Base-by-base conservation (phyloP, 139 green algal species). In the Auxenochlorella pyrenoidosa region DNA sequence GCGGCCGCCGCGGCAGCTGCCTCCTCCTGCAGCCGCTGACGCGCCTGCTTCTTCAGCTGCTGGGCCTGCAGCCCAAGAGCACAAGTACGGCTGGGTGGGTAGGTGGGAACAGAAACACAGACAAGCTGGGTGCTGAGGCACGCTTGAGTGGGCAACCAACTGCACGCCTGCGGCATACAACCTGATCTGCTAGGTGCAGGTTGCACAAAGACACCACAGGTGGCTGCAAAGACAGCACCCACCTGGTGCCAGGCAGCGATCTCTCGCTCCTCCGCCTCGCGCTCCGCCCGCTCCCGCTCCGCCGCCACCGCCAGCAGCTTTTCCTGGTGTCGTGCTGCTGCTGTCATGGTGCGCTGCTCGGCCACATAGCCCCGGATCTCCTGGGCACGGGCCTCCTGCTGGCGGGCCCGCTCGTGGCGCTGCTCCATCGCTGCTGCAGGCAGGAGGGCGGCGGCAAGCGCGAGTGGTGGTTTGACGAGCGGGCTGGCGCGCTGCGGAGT, bases 21-120 rank as follows among this genome's bases (percentile, higher is more conserved):
- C 80, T 85, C 80, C 80, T 85, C 80, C 63, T 75, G 63, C 80
- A 85, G 63, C 26, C 80, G 80, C 80, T 60, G 63, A 24, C 30
- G 80, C 16, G 63, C 80, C 30, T 21, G 10, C 60, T 85, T 28
- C 32, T 63, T 41, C 60, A 85, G 40, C 63, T 76, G 38, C 60
- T 65, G 80, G 0, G 80, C 80, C 80, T 85, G 80, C 44, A 18
- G 15, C 28, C 18, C 15, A 43, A 43, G 5, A 24, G 41, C 34
- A 13, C 32, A 36, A 32, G n/a, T 16, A 73, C 12, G 28, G 68
- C 24, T 68, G 60, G 60, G 60, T n/a, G 63, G 5, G 63, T n/a
- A 4, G 19, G 4, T 1, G 26, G 4, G 63, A 71, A 26, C 63
- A 38, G 63, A 68, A n/a, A 4, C 60, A 30, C 16, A n/a, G n/a